Percentiles rank a stretch among this genome's conserved stretches.
These are phyloP conservation scores for Begonia fuchsioides DNA, from an alignment of 306 rosid genomes.

Conservation along the genomic window DNA sequence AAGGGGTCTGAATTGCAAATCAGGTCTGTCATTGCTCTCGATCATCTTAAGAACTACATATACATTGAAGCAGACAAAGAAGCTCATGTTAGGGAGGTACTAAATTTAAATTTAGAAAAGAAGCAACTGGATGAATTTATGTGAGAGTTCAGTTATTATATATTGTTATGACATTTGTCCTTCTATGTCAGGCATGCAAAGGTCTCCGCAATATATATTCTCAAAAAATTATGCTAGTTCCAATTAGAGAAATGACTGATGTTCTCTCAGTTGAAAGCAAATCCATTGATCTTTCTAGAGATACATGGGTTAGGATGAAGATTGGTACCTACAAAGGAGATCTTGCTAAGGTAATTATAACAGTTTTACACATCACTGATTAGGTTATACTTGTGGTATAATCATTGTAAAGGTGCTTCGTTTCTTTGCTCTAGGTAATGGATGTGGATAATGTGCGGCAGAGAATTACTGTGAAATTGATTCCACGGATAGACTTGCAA, in stretches of 20 bases:
- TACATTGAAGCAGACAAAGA: slow-evolving; percentile 96
- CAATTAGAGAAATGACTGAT: slow-evolving; percentile 94
- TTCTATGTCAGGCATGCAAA: slow-evolving; percentile 69
- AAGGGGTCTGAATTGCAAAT: slow-evolving; percentile 84
- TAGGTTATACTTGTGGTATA: background rate
- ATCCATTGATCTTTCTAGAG: slow-evolving; percentile 81
- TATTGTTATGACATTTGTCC: slow-evolving; percentile 8
- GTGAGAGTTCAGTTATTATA: slow-evolving; percentile 1
- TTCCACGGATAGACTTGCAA: slow-evolving; percentile 94
- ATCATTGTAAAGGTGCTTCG: background rate
- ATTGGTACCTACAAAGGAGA: slow-evolving; percentile 89
- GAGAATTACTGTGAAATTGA: slow-evolving; percentile 80
- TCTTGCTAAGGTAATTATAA: slow-evolving; percentile 61
- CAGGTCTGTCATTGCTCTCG: slow-evolving; percentile 84
- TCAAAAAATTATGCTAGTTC: slow-evolving; percentile 69
- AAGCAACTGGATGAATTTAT: background rate
- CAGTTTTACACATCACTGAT: background rate
- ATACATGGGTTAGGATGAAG: slow-evolving; percentile 98
- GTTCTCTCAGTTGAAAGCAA: slow-evolving; percentile 97
- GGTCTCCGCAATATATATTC: slow-evolving; percentile 65
- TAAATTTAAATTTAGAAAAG: background rate
- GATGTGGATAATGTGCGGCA: slow-evolving; percentile 92
- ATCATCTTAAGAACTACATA: slow-evolving; percentile 74
- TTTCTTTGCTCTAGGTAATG: slow-evolving; percentile 47
- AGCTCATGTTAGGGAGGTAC: slow-evolving; percentile 97